A percentile compares a stretch with the other conserved stretches of the same genome.
phyloP scores from a whole-genome alignment of 257 asterid species.

The Jacaranda copaia region DNA sequence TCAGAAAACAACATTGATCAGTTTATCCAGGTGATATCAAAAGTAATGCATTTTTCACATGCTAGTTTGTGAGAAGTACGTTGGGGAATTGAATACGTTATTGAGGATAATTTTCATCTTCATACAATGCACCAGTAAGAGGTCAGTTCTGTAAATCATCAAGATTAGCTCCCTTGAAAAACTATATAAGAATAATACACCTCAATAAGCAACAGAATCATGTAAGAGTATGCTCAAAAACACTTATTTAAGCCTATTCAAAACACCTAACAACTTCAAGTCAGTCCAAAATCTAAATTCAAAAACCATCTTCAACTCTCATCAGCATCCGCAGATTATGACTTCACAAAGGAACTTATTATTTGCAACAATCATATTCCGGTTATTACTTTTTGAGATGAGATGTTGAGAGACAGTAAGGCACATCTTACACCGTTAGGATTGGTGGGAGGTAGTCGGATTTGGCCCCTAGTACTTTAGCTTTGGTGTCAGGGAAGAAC shows the following conservation, averaged over 20 bases:
- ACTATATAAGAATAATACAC: background rate
- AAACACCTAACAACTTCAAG: background rate
- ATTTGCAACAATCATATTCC: background rate
- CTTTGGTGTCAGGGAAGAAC: constrained; percentile 80
- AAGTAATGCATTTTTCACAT: too few species aligned
- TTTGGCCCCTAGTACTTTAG: constrained; percentile 66
- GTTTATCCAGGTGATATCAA: too few species aligned
- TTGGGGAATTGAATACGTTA: too few species aligned
- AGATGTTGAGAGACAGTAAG: background rate
- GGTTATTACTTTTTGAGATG: constrained; percentile 29
- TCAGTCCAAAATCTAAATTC: background rate
- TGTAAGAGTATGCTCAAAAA: background rate
- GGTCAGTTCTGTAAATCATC: background rate
- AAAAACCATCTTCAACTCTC: background rate
- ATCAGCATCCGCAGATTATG: background rate
- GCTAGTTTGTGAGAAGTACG: too few species aligned
- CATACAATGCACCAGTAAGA: background rate
- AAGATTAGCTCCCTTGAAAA: background rate
- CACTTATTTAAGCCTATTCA: background rate
- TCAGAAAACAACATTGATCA: too few species aligned
- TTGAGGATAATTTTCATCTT: background rate
- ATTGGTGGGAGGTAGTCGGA: constrained; percentile 83
- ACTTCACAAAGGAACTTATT: background rate
- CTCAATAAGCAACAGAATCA: background rate
- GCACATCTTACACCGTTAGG: constrained; percentile 62